Evolutionary conservation across 257 asterid species (phyloP), one percentile per base, ranked within the genome.

Genomic region (Hygrophila difformis): DNA sequence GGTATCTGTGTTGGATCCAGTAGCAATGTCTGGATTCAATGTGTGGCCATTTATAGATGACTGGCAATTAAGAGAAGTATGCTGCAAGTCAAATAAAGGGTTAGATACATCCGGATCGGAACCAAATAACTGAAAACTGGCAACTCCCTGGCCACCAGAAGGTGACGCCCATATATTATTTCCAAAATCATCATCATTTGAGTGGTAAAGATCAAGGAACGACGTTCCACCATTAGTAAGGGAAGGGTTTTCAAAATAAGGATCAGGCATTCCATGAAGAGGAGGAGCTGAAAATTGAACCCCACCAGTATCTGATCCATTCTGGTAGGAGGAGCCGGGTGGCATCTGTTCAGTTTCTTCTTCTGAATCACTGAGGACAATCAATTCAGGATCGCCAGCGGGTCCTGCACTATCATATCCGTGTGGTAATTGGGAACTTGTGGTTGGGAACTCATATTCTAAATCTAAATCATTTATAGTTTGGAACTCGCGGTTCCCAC

Each of bases 351-450:
- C 76, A 49, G 24, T 72, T 61, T 82, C 99, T 48, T 87, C 94
- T 9, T 92, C 99, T 6, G 97, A 83, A 70, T 92, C 99, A 57
- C 86, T 83, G 20, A 92, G 79, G 46, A 83, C 73, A 44, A 92
- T 92, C 12, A 92, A 72, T 46, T 78, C 93, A 47, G 77, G 54
- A 42, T 70, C 84, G 50, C 68, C 85, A 49, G 70, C 53, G 76
- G 72, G 14, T 60, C 69, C 23, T 81, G 47, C 6, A 70, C 57
- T 49, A 58, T 68, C 47, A 51, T 70, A 69, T 36, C 61, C 81
- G 48, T 40, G 66, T n/a, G 71, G 44, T 47, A 74, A 62, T 17
- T 82, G 79, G 13, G 63, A 48, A 59, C 74, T 76, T 56, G 70
- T 55, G 55, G 97, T 62, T 21, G 76, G 53, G 24, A 94, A 79